Base-by-base conservation (phyloP, 768 basidiomycete genomes). In the Glaciozyma antarctica region DNA sequence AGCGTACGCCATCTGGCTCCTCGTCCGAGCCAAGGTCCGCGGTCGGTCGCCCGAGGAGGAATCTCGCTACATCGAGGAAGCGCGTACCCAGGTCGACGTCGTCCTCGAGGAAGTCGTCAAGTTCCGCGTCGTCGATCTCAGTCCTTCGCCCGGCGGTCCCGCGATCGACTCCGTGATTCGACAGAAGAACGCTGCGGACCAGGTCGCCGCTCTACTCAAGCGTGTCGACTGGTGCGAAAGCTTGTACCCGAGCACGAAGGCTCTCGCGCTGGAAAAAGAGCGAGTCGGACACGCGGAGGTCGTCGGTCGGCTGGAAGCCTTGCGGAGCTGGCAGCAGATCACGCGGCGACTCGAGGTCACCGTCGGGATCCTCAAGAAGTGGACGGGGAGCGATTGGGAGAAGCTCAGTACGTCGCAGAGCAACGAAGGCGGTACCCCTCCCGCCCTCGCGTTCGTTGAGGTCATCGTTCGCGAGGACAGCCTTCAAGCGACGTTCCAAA, bases 401-500 rank as follows among this genome's bases (percentile, higher is more conserved):
- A 89, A 95, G 74, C 88, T 97, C 61, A 88, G 84, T 44, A 85
- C 87, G 66, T 88, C 88, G 15, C 38, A 60, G 41, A 44, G 67
- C 51, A 84, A 84, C 68, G 84, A 86, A 30, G 26, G 43, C 5
- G 56, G 41, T 0, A 26, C 26, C 2, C 16, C 48, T 16, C 86
- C 70, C 84, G 86, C 26, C 85, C 86, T 24, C 32, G 89, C 88
- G 44, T 99, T 98, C 76, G 87, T 97, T 43, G 95, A 97, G 75
- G 84, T 91, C 34, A 79, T 97, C 30, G 81, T 95, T 64, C 97
- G 98, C 76, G 94, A 98, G 76, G 94, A 98, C 73, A 87, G 87
- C n/a, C 86, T 98, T 73, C 88, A 93, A 76, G 83, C 87, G 66
- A 91, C 89, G 13, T 97, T 99, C 76, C 90, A 93, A 76, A 90